These are phyloP conservation scores for Xylogone sp. DNA, from an alignment of 2,329 filamentous ascomycete genomes.

Conservation along the genomic window DNA sequence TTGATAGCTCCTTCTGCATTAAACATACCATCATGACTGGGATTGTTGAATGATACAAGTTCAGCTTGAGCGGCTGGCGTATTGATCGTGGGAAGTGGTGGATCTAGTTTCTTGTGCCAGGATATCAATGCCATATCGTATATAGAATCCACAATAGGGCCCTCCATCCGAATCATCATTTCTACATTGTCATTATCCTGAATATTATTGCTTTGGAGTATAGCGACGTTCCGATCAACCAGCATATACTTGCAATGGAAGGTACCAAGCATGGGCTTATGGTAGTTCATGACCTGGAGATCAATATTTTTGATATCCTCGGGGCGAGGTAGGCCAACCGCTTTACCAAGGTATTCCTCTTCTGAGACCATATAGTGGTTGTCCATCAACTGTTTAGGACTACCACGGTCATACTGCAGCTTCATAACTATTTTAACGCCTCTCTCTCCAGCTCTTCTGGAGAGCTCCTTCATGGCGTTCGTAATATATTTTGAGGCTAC, in stretches of 20 bases:
- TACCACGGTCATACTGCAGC: slow-evolving; percentile 71
- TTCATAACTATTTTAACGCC: slow-evolving; percentile 62
- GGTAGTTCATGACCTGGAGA: slow-evolving; percentile 70
- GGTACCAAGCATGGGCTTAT: slow-evolving; percentile 66
- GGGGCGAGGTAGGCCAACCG: slow-evolving; percentile 56
- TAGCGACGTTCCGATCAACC: slow-evolving; percentile 66
- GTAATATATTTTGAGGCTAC: slow-evolving; percentile 64
- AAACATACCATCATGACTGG: slow-evolving; percentile 23
- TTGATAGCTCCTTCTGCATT: slow-evolving; percentile 26
- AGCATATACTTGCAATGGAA: slow-evolving; percentile 78
- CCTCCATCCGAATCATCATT: slow-evolving; percentile 75
- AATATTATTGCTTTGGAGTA: slow-evolving; percentile 77
- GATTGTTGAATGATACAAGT: slow-evolving; percentile 13
- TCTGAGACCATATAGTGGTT: slow-evolving; percentile 59
- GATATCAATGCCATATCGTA: slow-evolving; percentile 72
- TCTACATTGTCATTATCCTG: slow-evolving; percentile 76
- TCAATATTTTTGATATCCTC: slow-evolving; percentile 69
- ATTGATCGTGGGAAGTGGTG: slow-evolving; percentile 53
- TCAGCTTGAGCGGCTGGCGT: slow-evolving; percentile 40
- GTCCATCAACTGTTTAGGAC: slow-evolving; percentile 59
- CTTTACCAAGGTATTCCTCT: slow-evolving; percentile 52
- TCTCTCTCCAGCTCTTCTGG: slow-evolving; percentile 55
- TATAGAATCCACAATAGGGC: slow-evolving; percentile 70
- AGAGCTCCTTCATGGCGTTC: slow-evolving; percentile 66
- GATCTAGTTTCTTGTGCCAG: slow-evolving; percentile 62